Base-by-base conservation (phyloP, 1,284 basidiomycete genomes). In the Amylostereum chailletii region DNA sequence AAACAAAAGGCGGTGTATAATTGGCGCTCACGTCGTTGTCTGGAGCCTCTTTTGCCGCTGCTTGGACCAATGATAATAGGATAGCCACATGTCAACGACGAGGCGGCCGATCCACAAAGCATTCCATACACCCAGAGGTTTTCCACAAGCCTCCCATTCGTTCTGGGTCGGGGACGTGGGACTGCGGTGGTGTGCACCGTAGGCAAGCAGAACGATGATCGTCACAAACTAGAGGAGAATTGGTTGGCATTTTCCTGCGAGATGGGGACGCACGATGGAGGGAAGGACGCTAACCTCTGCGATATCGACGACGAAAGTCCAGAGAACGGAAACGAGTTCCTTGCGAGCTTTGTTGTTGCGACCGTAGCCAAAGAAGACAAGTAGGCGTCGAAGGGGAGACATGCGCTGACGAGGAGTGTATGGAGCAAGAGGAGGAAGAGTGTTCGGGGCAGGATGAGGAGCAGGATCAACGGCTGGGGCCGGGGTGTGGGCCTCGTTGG, bases 51-150 rank as follows among this genome's bases (percentile, higher is more conserved):
- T 60, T 40, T 64, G 60, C 44, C 72, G 72, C 54, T 79, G 71
- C 47, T 78, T 66, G 32, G 63, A 54, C 61, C 74, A 88, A 41
- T 75, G 74, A 84, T 83, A 88, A 53, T 76, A 74, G 1, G 77
- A 70, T 52, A 87, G 59, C 10, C 62, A 58, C 34, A 71, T 69
- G 3, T 78, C 77, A 37, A 86, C 60, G 5, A 69, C 57, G 4
- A 79, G 76, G 53, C 83, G 72, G 27, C 74, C 67, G 29, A 83
- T 63, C 84, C 87, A 90, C 3, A 90, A 65, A 45, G 74, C 72
- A 50, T 81, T 75, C 87, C 86, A 90, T 3, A 71, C 66, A 0
- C 86, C 86, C 8, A 90, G 63, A 3, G 86, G 86, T 26, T 77
- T 71, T 48, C 71, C 71, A 55, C 86, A 89, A 0, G 82, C 82